phyloP scores from a whole-genome alignment of 352 stramenopile species.

The Globisporangium sylvaticum region DNA sequence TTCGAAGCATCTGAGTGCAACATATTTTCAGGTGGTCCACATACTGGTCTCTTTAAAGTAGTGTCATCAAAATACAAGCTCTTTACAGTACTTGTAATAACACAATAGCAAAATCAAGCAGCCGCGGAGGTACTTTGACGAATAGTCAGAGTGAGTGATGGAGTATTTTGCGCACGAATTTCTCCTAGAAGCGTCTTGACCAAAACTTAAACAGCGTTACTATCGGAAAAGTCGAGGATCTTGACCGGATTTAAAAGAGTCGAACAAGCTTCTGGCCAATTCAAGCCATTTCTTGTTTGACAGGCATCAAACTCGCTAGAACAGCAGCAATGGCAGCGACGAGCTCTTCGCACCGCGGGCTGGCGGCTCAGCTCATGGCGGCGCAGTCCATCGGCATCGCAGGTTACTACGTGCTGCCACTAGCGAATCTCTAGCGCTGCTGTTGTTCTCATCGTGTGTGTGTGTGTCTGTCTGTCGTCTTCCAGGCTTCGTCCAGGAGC shows the following conservation, averaged over 20 bases:
- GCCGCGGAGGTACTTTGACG: too few relatives aligned
- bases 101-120: too few relatives aligned
- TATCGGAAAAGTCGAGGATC: too few relatives aligned
- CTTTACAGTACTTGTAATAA: too few relatives aligned
- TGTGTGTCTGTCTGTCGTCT: not conserved
- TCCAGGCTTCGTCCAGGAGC: slow-evolving; percentile 64
- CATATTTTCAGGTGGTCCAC: not conserved
- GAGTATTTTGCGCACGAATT: too few relatives aligned
- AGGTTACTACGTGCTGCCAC: too few relatives aligned
- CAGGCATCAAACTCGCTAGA: not conserved
- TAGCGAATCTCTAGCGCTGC: not conserved
- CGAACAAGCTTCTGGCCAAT: not conserved
- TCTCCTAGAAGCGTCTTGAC: too few relatives aligned
- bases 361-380: slow-evolving; percentile 29
- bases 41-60: not conserved
- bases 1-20: not conserved
- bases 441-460: not conserved
- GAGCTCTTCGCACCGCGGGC: slow-evolving; percentile 9
- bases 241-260: not conserved
- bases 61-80: too few relatives aligned
- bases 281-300: slow-evolving; percentile 3
- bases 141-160: too few relatives aligned
- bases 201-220: too few relatives aligned
- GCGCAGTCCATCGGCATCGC: slow-evolving; percentile 27
- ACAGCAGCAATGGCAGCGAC: slow-evolving; percentile 1